Evolutionary conservation across 441 rosid species (phyloP).

Genomic region (Adansonia rubrostipa): DNA sequence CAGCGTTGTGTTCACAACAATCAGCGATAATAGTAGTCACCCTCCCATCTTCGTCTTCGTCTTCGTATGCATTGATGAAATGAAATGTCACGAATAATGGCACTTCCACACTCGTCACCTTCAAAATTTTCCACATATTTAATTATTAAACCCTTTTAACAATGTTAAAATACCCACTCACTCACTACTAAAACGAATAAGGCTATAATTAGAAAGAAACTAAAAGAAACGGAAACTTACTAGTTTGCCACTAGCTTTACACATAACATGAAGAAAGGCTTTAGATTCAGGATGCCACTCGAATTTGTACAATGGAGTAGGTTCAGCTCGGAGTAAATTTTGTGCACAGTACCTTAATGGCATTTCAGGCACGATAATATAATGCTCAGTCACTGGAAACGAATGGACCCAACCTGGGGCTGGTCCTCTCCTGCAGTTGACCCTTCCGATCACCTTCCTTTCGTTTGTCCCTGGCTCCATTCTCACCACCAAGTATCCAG

Average conservation of each 20-base stretch:
- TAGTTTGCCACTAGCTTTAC: conserved; percentile 80
- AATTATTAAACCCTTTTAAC: neutral
- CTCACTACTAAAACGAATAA: neutral
- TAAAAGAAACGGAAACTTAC: conserved; percentile 45
- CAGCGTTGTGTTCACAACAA: conserved; percentile 91
- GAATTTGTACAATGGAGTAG: conserved; percentile 90
- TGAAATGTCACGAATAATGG: conserved; percentile 88
- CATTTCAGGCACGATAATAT: conserved; percentile 89
- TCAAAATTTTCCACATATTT: neutral
- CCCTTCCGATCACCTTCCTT: conserved; percentile 86
- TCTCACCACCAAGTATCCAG: conserved; percentile 80
- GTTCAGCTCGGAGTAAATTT: conserved; percentile 86
- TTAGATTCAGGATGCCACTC: conserved; percentile 85
- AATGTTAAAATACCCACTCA: neutral
- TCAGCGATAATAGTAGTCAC: conserved; percentile 70
- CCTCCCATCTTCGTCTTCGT: conserved; percentile 77
- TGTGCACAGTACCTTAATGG: conserved; percentile 82
- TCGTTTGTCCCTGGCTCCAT: conserved; percentile 78
- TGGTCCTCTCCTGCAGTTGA: conserved; percentile 72
- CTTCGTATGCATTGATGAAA: conserved; percentile 94
- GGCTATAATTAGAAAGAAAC: neutral
- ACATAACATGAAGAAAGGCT: conserved; percentile 81
- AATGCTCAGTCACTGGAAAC: conserved; percentile 88
- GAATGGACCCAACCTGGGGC: conserved; percentile 98
- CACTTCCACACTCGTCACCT: conserved; percentile 84